Conservation (phyloP, 2,329 filamentous ascomycete species). For the Colletotrichum gloeosporioides region DNA sequence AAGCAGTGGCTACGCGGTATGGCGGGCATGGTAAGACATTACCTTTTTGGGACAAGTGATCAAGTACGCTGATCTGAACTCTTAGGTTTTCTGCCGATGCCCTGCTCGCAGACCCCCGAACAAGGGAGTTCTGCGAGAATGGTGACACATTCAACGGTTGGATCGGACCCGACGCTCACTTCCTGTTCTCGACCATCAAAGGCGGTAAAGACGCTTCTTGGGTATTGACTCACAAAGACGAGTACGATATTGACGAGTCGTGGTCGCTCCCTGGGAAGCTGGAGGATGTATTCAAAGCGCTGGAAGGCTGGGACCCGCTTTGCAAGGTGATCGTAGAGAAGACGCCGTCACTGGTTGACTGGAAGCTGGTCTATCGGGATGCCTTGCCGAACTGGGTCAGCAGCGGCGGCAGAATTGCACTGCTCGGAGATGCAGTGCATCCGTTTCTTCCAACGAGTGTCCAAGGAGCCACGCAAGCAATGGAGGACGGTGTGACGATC, state of each 20-base stretch:
- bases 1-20: neutral
- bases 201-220: neutral
- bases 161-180: neutral
- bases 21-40: neutral
- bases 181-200: neutral
- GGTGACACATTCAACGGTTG: neutral
- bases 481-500: neutral
- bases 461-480: neutral
- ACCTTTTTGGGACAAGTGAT: rapidly evolving
- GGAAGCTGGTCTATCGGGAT: neutral
- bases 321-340: neutral
- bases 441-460: neutral
- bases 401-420: neutral
- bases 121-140: neutral
- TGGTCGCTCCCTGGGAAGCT: neutral
- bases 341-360: neutral
- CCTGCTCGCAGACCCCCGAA: neutral
- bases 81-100: neutral
- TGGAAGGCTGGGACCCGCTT: neutral
- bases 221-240: neutral
- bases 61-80: rapidly evolving
- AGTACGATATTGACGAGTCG: neutral
- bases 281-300: neutral
- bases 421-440: neutral
- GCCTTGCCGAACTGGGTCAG: neutral